Base-by-base conservation (phyloP, 2,329 filamentous ascomycete genomes). In the Botrytis tulipae region DNA sequence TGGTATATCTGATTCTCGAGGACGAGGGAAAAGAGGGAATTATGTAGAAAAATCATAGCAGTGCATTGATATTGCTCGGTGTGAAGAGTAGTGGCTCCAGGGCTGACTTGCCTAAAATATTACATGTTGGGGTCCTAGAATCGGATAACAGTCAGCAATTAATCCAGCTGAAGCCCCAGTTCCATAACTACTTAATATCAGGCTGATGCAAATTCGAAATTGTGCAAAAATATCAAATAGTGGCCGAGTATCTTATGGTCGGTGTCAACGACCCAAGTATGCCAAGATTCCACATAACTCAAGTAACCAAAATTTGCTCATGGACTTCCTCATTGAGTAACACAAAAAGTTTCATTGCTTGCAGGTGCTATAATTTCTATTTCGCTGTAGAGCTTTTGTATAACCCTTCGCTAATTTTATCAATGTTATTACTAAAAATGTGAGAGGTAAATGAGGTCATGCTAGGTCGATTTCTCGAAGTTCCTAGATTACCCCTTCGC, bases 141-240 rank as follows among this genome's bases (percentile, higher is more conserved):
- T 57, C n/a, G 37, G 48, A 32, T n/a, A 29, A 42, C 18, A 32
- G 66, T 69, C 35, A 69, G 66, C 66, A 69, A 16, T 32, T 32
- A 37, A n/a, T 20, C 57, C 66, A 69, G 66, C 66, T 69, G 66
- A 69, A 57, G 48, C 37, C 66, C 25, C 51, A 29, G 35, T 69
- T 69, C 40, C 51, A 44, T 40, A 16, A 57, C 48, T 18, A 35
- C 66, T 57, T 32, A 16, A 32, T 57, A 68, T 42, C 35, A 57
- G 37, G 48, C 66, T 69, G 66, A 32, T 32, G 48, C 22, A 25
- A 32, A 25, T 25, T 25, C 29, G 18, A 57, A 32, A 57, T 40
- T 32, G 65, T 32, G 65, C 48, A 42, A 32, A 57, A 3, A 42
- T 32, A 57, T 68, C 35, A 42, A 68, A 68, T 57, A n/a, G 10